Base-by-base conservation (phyloP, 2,329 filamentous ascomycete species). In the Diaporthe sp. region DNA sequence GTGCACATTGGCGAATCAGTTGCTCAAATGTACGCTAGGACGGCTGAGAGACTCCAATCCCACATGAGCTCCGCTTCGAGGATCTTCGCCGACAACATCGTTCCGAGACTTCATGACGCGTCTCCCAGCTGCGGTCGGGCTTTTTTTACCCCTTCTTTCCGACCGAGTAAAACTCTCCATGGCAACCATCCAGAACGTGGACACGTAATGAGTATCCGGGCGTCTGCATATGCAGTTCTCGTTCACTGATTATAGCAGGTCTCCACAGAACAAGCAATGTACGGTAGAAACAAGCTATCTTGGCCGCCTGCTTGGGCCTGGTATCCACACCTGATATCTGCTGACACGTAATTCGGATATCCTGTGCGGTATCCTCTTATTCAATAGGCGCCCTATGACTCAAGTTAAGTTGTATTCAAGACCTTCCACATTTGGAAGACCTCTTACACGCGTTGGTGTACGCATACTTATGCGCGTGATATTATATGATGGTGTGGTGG, bases 391-490 rank as follows among this genome's bases (percentile, higher is more conserved):
- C 17, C 55, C 28, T 10, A 15, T 37, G 55, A 34, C 28, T 58
- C 28, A 34, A 13, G 55, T 22, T 7, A 34, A 58, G 55, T 31
- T 20, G 55, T 58, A 58, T 58, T 13, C 37, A 13, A 25, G 37
- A 8, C 4, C 58, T 15, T 17, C 12, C 22, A 61, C n/a, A 61
- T 25, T 61, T 25, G 22, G 22, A 17, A 42, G 58, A 28, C 3
- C 3, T 61, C 58, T 61, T 42, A 61, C 58, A 42, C 58, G 58
- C 22, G 58, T 61, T 61, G 58, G 58, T 61, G 12, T 42, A 61
- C 58, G 58, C 58, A 61, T 10, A 61, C 58, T 61, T 61, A 42
- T 42, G 37, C 37, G 37, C 25, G 58, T 61, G 58, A 61, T 61
- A 25, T 42, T 61, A 42, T 61, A 61, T 60, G 22, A 39, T n/a